Evolutionary conservation across 306 rosid genomes (phyloP), one percentile per base, ranked within the genome.

Genomic region (Hippophae gyantsensis): DNA sequence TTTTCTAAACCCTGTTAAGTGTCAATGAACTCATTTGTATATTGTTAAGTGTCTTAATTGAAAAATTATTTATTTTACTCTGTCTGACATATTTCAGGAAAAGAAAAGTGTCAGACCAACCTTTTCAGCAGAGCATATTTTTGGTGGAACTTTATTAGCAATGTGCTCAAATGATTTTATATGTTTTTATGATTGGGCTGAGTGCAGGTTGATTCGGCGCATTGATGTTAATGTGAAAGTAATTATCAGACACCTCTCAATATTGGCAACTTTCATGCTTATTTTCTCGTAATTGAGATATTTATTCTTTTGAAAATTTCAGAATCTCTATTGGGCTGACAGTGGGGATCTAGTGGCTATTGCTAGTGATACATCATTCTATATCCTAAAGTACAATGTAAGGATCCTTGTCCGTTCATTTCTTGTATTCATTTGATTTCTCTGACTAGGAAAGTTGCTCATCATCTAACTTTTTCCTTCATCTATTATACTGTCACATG

Each of bases 251-350:
- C 63, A 52, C 65, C 55, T 66, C 32, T 6, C 25, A 27, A 23
- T n/a, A 11, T 7, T 63, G 50, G 49, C 18, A 13, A 56, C 8
- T 56, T 11, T 3, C 63, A 0, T 45, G 11, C 10, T 62, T 56
- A 54, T 63, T 69, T 73, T 59, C 43, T 9, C 38, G 13, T 52
- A 48, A 50, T 60, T 47, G 14, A 54, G 18, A 32, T 75, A 41
- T 61, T 56, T 52, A 61, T 47, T 18, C 23, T 12, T n/a, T 57
- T 76, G 73, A 47, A 61, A 32, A 23, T 61, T 45, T 61, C 82
- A 93, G 99, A 93, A 86, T 71, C 88, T 93, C 67, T 82, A 93
- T 78, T 93, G 99, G 99, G 99, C 99, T 72, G 99, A 93, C 62
- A 93, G 95, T 61, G 99, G 99, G 48, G 99, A 93, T 82, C 78